phyloP scores from a whole-genome alignment of 1,284 basidiomycete species.

The Tranzscheliella williamsii region DNA sequence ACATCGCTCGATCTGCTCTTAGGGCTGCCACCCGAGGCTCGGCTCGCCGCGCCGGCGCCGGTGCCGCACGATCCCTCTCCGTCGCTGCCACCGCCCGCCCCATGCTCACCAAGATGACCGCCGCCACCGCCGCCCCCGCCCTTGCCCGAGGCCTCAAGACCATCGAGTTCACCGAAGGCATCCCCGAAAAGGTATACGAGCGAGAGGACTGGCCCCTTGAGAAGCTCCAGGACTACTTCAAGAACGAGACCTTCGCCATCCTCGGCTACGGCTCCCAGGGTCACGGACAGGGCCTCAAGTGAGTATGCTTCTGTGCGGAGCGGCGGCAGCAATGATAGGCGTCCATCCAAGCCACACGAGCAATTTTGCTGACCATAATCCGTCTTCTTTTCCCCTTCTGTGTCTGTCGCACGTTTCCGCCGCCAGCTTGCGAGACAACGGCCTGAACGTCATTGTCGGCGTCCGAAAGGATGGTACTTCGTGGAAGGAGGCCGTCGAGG shows the following conservation, averaged over 20 bases:
- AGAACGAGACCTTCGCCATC: constrained; percentile 95
- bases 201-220: constrained; percentile 96
- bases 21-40: constrained; percentile 42
- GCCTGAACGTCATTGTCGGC: constrained; percentile 97
- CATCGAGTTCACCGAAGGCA: constrained; percentile 86
- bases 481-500: constrained; percentile 93
- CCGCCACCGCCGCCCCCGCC: constrained; percentile 34
- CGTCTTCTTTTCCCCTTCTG: background rate
- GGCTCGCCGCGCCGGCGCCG: constrained; percentile 19
- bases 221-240: constrained; percentile 94
- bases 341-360: too few relatives aligned
- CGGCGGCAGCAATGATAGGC: too few relatives aligned
- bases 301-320: constrained; percentile 8
- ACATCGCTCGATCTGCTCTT: constrained; percentile 40
- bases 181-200: constrained; percentile 94
- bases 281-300: constrained; percentile 94
- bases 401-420: background rate
- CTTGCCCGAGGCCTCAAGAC: constrained; percentile 78
- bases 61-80: constrained; percentile 39
- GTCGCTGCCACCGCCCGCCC: constrained; percentile 35
- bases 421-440: constrained; percentile 84
- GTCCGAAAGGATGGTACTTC: constrained; percentile 94
- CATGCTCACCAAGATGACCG: constrained; percentile 27
- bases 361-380: background rate
- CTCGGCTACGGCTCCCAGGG: constrained; percentile 91